phyloP scores from a whole-genome alignment of 1,284 basidiomycete species.

The Leccinum huronense region DNA sequence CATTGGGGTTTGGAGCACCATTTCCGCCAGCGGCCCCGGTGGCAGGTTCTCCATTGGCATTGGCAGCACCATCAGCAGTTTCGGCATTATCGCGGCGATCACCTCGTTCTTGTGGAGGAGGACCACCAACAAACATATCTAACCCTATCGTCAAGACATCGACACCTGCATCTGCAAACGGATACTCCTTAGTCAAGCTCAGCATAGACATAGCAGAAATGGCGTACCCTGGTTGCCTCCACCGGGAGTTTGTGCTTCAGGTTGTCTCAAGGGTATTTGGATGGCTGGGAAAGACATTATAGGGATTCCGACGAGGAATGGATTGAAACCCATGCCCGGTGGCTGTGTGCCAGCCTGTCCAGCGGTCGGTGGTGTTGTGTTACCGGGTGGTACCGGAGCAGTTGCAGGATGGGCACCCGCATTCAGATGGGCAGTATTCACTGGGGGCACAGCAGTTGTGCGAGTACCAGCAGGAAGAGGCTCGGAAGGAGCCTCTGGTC shows the following conservation, averaged over 20 bases:
- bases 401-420: slow-evolving; percentile 5
- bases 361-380: slow-evolving; percentile 5
- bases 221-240: slow-evolving; percentile 25
- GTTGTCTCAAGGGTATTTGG: slow-evolving; percentile 28
- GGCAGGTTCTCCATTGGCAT: slow-evolving; percentile 9
- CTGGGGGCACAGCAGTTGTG: not conserved
- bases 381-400: slow-evolving; percentile 7
- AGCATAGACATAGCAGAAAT: slow-evolving; percentile 13
- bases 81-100: slow-evolving; percentile 14
- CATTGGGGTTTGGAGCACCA: slow-evolving; percentile 18
- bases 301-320: slow-evolving; percentile 26
- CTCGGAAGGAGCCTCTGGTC: slow-evolving; percentile 10
- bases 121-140: slow-evolving; percentile 33
- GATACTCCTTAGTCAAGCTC: slow-evolving; percentile 22
- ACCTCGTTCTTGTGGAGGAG: slow-evolving; percentile 12
- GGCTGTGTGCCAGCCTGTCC: slow-evolving; percentile 17
- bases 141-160: slow-evolving; percentile 33
- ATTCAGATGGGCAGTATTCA: slow-evolving; percentile 5
- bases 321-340: slow-evolving; percentile 17
- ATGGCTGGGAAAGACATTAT: slow-evolving; percentile 31
- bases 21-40: slow-evolving; percentile 19
- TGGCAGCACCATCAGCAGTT: slow-evolving; percentile 2
- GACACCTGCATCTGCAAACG: slow-evolving; percentile 14
- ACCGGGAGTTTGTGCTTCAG: slow-evolving; percentile 13
- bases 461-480: slow-evolving; percentile 2